Evolutionary conservation across 306 rosid species (phyloP), one percentile per base, ranked within the genome.

Genomic region (Hylodesmum podocarpum): DNA sequence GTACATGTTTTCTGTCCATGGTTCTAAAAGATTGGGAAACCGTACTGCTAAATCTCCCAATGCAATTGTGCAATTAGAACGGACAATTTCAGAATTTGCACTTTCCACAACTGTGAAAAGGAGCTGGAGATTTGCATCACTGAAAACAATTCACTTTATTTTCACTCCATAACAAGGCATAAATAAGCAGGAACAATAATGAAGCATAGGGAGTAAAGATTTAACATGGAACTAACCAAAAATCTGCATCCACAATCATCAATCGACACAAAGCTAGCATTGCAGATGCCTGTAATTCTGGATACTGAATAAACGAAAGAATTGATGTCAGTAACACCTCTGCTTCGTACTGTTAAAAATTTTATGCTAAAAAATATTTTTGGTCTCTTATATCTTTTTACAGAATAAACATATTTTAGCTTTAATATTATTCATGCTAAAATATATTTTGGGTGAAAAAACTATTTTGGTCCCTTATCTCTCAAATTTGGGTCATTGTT

Each of bases 1-100:
- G 84, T 94, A 94, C 98, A 94, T 92, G 68, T 89, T 88, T 80
- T 92, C 98, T 3, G 97, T 94, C 98, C 98, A 94, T 54, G 97
- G 97, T 79, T 94, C 98, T 80, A 94, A 83, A 57, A 92, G 84
- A 87, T 94, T 94, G 78, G 98, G 97, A 81, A 94, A 94, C 86
- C 97, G 93, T 63, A 90, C 98, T 59, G 97, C 95, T 73, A 94
- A 84, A 73, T 94, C 98, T 82, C 97, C 98, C 58, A 94, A 87
- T 43, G 97, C 92, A 80, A 94, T 92, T 43, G 95, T 89, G 81
- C 98, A 92, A 74, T 94, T 94, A 78, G 98, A 92, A 67, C 98
- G 97, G 59, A 94, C 98, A 41, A 73, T 82, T 79, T 94, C 98
- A 69, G 98, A 94, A 16, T 82, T 84, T 49, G 96, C 87, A 29